Percentiles rank a stretch among this genome's conserved stretches.
phyloP scores from a whole-genome alignment of 495 filamentous ascomycete species.

The Pyronema domesticum region DNA sequence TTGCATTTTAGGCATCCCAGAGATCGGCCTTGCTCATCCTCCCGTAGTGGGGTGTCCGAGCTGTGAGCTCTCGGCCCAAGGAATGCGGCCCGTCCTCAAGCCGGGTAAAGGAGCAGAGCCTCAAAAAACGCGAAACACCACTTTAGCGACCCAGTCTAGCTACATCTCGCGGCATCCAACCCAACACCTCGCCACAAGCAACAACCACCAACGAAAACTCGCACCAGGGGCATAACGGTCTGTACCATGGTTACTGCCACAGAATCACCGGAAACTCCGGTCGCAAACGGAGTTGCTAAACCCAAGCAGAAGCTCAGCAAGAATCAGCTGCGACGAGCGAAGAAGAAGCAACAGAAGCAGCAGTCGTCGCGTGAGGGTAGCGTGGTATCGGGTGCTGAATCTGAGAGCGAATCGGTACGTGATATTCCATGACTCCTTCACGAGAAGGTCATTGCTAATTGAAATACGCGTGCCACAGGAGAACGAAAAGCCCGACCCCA shows the following conservation, averaged over 20 bases:
- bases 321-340: conserved; percentile 68
- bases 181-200: too few species aligned
- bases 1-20: too few species aligned
- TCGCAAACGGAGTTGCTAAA: conserved; percentile 5
- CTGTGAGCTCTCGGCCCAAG: too few species aligned
- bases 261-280: conserved; percentile 8
- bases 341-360: conserved; percentile 75
- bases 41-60: too few species aligned
- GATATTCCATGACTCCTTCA: not conserved
- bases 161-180: too few species aligned
- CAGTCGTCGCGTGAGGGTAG: conserved; percentile 25
- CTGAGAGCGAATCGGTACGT: conserved; percentile 21
- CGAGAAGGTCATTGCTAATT: conserved; percentile 3
- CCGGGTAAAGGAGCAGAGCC: not conserved
- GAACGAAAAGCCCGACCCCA: conserved; percentile 14
- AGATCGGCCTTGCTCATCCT: too few species aligned
- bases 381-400: conserved; percentile 8
- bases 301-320: conserved; percentile 47
- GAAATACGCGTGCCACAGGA: conserved; percentile 9
- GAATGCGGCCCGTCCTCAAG: not conserved
- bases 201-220: not conserved
- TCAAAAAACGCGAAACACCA: not conserved
- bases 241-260: conserved; percentile 19
- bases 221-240: conserved; percentile 4
- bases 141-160: too few species aligned